Conservation (phyloP, 2,329 filamentous ascomycete genomes). For the Ophiosphaerella herpotricha region DNA sequence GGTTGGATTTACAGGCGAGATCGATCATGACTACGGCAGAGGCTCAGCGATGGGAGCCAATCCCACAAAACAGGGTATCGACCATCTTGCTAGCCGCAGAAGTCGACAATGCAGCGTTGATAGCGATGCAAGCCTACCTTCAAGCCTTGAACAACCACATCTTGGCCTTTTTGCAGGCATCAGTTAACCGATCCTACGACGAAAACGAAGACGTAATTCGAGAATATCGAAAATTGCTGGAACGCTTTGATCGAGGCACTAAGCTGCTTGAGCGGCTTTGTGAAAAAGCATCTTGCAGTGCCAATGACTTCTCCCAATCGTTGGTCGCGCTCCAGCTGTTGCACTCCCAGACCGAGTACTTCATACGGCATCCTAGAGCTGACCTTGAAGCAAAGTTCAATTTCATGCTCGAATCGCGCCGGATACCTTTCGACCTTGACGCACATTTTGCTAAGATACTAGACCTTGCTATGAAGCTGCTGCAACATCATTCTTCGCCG, state of each 20-base stretch:
- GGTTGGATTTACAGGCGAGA: conserved; percentile 37
- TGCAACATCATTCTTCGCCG: conserved; percentile 4
- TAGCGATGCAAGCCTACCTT: conserved; percentile 20
- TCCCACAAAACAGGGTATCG: conserved; percentile 13
- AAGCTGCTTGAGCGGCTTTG: conserved; percentile 9
- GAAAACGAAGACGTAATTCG: conserved; percentile 16
- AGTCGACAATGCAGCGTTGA: conserved; percentile 11
- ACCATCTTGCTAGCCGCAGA: conserved; percentile 4
- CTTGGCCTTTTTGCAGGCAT: conserved; percentile 28
- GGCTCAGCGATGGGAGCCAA: conserved; percentile 28
- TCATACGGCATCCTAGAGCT: conserved; percentile 14
- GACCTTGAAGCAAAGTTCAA: conserved; percentile 14
- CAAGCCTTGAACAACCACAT: conserved; percentile 31
- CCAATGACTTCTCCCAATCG: conserved; percentile 2
- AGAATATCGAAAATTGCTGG: conserved; percentile 9
- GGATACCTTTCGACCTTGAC: conserved; percentile 20
- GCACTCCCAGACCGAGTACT: conserved; percentile 17
- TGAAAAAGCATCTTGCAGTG: not conserved
- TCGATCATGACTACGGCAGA: conserved; percentile 30
- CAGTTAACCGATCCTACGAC: conserved; percentile 11
- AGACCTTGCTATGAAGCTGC: conserved; percentile 16
- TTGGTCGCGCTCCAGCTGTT: conserved; percentile 16
- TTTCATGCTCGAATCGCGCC: conserved; percentile 15
- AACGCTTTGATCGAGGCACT: conserved; percentile 12
- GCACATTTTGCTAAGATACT: conserved; percentile 22